Evolutionary conservation across 306 rosid genomes (phyloP), one percentile per base, ranked within the genome.

Genomic region (Citrullus amarus): DNA sequence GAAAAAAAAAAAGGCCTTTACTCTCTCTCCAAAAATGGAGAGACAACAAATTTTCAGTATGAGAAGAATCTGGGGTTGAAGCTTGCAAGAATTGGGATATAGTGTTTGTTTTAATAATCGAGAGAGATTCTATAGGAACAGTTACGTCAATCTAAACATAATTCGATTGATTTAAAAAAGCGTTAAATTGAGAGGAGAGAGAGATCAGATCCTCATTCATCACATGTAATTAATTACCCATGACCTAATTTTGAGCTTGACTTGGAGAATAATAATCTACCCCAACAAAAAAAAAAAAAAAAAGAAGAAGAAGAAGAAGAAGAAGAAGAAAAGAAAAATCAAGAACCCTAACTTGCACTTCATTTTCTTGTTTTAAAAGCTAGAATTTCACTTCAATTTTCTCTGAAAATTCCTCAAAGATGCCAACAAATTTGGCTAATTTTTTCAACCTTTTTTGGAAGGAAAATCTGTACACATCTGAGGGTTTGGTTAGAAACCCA

Each of bases 291-390:
- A 25, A 1, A 25, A 25, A 1, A 25, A 25, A 0, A 43, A 66
- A 4, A 66, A 66, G 3, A 66, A 34, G 16, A 65, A 25, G 28
- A 25, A 25, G 28, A 25, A 25, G 28, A 25, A 25, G 28, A 32
- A 32, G 4, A 25, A 25, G 44, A 22, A 17, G 16, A 78, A 11
- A 34, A 38, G 10, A 14, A 51, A 51, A 1, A 9, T 62, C 12
- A 83, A 85, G 86, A 89, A 87, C 92, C 92, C 92, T 89, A 78
- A 58, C 14, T 48, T 48, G 4, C 54, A 48, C 54, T 13, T 48
- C 16, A 14, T 12, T 48, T 5, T 36, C 6, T 4, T 36, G 5
- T 36, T 36, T 4, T 4, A 36, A 13, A 48, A 48, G 5, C 55
- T 66, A 69, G 36, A 48, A 69, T n/a, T 69, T 43, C n/a, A 63